Evolutionary conservation across 495 filamentous ascomycete genomes (phyloP), one percentile per base, ranked within the genome.

Genomic region (Aspergillus sparsus): DNA sequence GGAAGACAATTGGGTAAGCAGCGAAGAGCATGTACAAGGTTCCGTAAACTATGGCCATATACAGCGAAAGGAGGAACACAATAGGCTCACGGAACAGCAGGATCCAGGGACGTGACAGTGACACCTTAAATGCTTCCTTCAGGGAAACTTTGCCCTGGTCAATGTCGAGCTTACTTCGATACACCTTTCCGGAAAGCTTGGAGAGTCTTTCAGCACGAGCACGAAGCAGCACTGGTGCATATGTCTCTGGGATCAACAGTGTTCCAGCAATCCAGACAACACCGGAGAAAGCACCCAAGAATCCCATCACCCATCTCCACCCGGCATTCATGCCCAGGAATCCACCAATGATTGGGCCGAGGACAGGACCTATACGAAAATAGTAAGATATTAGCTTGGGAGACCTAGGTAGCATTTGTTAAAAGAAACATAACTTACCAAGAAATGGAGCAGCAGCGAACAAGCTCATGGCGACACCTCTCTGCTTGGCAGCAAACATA

Each of bases 11-110:
- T 6, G 92, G 92, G 68, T 80, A 81, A 21, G 90, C 90, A 33
- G 91, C 86, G 73, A 97, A 96, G 63, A 94, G 81, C 61, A 96
- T 84, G 72, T 94, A 96, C 11, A 93, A 71, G 31, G 90, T 86
- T 10, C 89, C 87, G 66, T 92, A 93, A 9, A 86, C 76, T 58
- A 91, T 83, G 42, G 88, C 85, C 74, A 92, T 84, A 70, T 93
- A 93, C 5, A 90, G 61, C 12, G 84, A 87, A 15, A 89, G 80
- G 34, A 87, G 68, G 62, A 86, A 78, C 41, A 86, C 83, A 59
- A 91, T 88, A 9, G 87, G 84, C 63, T 82, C 80, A 52, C 57
- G 63, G 61, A 82, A 74, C 9, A 83, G 59, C 13, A 83, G 69
- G 51, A 80, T 67, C 80, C 80, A 83, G 0, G 80, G 80, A 1